These are phyloP conservation scores for Leccinum barrowsii DNA, from an alignment of 768 basidiomycete species.

Conservation along the genomic window DNA sequence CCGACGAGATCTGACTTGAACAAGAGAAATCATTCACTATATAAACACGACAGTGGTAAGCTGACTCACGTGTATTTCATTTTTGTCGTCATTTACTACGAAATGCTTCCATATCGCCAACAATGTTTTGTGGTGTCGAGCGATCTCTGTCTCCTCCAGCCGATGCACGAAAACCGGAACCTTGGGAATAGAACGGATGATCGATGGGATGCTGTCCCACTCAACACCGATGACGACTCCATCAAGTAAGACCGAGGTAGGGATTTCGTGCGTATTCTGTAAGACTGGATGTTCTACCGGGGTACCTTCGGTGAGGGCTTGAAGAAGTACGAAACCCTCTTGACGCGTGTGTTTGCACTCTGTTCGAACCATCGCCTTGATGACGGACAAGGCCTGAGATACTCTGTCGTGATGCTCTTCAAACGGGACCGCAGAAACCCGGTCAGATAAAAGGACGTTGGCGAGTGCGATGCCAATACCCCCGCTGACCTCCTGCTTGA, in stretches of 20 bases:
- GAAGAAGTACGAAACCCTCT: constrained; percentile 36
- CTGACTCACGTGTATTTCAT: constrained; percentile 25
- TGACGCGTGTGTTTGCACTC: constrained; percentile 23
- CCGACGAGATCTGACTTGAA: constrained; percentile 38
- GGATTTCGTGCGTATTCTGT: constrained; percentile 16
- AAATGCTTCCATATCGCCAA: constrained; percentile 36
- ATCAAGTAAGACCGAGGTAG: constrained; percentile 41
- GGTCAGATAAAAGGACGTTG: constrained; percentile 33
- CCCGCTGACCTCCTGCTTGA: constrained; percentile 45
- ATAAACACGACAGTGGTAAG: background rate
- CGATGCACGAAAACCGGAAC: constrained; percentile 28
- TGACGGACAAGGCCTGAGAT: constrained; percentile 34
- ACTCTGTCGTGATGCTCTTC: constrained; percentile 23
- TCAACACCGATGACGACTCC: constrained; percentile 37
- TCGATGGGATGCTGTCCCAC: constrained; percentile 23
- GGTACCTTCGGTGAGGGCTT: constrained; percentile 31
- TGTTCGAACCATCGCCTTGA: constrained; percentile 37
- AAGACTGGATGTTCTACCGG: constrained; percentile 4
- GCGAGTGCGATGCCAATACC: constrained; percentile 45
- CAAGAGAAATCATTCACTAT: constrained; percentile 3
- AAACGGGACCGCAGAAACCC: background rate
- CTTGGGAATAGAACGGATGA: constrained; percentile 25
- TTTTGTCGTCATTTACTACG: constrained; percentile 17
- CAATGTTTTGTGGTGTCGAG: constrained; percentile 37
- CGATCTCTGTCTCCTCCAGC: constrained; percentile 39